Evolutionary conservation across 192 early-diverging fungal species (phyloP).

Genomic region (Coemansia sp.): DNA sequence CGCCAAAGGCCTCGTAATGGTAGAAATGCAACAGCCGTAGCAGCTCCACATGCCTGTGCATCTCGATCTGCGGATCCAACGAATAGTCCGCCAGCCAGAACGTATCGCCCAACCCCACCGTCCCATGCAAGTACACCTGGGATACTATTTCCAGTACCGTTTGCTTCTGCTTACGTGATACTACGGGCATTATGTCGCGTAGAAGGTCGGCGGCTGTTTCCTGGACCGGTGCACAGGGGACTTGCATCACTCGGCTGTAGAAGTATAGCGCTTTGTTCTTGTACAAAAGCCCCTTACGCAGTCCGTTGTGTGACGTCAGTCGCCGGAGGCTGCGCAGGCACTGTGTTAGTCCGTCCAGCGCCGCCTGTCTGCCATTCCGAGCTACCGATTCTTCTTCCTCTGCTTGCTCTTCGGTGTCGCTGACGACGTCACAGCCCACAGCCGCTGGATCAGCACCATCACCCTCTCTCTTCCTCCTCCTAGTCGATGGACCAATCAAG

Average conservation of each 20-base stretch:
- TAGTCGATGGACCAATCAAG: not conserved
- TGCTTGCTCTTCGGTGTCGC: slow-evolving; percentile 7
- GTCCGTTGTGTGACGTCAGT: slow-evolving; percentile 44
- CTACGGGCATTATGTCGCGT: slow-evolving; percentile 49
- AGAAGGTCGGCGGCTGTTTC: slow-evolving; percentile 40
- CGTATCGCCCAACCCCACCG: slow-evolving; percentile 19
- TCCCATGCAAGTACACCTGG: slow-evolving; percentile 35
- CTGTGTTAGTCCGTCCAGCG: slow-evolving; percentile 23
- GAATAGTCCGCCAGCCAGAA: slow-evolving; percentile 44
- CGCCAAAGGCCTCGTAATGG: slow-evolving; percentile 22
- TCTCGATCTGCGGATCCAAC: slow-evolving; percentile 49
- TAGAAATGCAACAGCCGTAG: slow-evolving; percentile 47
- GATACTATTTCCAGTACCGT: slow-evolving; percentile 22
- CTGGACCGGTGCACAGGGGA: slow-evolving; percentile 16
- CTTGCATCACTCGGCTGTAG: slow-evolving; percentile 15
- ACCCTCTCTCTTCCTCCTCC: not conserved
- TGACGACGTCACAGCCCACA: slow-evolving; percentile 6
- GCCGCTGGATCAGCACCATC: slow-evolving; percentile 5
- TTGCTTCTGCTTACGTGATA: slow-evolving; percentile 33
- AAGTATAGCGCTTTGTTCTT: slow-evolving; percentile 52
- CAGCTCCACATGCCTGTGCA: slow-evolving; percentile 53
- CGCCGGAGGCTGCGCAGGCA: slow-evolving; percentile 39
- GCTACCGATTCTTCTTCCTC: too few relatives aligned
- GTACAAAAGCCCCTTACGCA: slow-evolving; percentile 49
- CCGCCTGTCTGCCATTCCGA: too few relatives aligned